Base-by-base conservation (phyloP, 2,329 filamentous ascomycete species). In the Berkeleyomyces basicola region DNA sequence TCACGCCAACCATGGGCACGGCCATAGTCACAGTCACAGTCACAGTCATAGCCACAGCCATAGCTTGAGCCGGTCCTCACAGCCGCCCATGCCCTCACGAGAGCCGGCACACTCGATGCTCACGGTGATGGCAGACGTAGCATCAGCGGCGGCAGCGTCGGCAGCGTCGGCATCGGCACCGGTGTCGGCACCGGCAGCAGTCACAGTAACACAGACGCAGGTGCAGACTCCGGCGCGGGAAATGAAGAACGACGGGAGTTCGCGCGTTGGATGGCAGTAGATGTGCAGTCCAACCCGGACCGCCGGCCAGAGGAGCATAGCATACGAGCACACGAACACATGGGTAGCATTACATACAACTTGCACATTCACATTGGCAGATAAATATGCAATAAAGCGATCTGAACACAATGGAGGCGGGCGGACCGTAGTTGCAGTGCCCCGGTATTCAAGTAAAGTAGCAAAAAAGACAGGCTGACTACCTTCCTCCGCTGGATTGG, bases 61-160 rank as follows among this genome's bases (percentile, higher is more conserved):
- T 36, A 63, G 62, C 33, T 58, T 49, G 11, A 64, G 63, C 33
- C 59, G 55, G 16, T 59, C 58, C 44, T 39, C 63, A 7, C 63
- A 62, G 40, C 55, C 63, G 16, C 55, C 55, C 14, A 51, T 64
- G 51, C 51, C 11, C 33, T 10, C 51, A 3, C 51, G 33, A 7
- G 53, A 64, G 36, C 40, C 55, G 51, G 37, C 60, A 37, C 60
- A 61, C 43, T 58, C 40, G 23, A 61, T 61, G 60, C 49, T 61
- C 14, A 61, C 47, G 44, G 63, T 61, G 10, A 59, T 64, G 59
- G 63, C 59, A 10, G 55, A 64, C 47, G 63, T 61, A n/a, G 63
- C 63, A 37, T 59, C 60, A 7, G 63, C 51, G 2, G 43, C 55
- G 10, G 63, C 63, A 14, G 43, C 33, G 10, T 42, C 33, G 33